Percentiles rank a stretch among this genome's conserved stretches.
Conservation (phyloP, 331 rosid species). For the Erythrophleum ivorense region DNA sequence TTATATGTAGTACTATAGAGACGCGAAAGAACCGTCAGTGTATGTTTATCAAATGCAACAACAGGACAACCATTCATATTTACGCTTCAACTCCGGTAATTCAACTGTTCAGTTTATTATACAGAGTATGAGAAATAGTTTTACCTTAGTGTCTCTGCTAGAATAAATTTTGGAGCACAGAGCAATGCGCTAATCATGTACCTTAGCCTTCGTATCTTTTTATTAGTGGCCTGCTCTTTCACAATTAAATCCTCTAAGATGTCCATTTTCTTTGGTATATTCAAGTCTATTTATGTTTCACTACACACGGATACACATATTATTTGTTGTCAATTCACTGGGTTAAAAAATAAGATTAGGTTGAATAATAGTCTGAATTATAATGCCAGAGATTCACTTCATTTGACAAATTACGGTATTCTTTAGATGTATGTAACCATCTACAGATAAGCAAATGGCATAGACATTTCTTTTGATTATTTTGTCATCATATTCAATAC, state of each 20-base stretch:
- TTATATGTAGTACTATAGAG: conserved; percentile 66
- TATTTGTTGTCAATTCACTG: no score
- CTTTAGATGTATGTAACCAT: no score
- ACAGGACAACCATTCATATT: conserved; percentile 95
- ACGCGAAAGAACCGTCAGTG: conserved; percentile 67
- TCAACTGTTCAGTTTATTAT: conserved; percentile 83
- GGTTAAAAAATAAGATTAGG: no score
- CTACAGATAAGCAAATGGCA: no score
- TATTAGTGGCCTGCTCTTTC: no score
- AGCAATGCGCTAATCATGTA: conserved; percentile 80
- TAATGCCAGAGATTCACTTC: no score
- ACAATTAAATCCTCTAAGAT: no score
- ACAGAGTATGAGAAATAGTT: conserved; percentile 66
- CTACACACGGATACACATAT: no score
- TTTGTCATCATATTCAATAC: not conserved
- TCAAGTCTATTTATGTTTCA: no score
- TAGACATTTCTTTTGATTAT: conserved; percentile 10
- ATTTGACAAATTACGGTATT: no score
- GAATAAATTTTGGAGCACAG: conserved; percentile 94
- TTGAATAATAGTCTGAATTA: no score
- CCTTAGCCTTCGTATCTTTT: not conserved
- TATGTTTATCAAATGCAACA: conserved; percentile 94
- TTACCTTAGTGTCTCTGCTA: conserved; percentile 95
- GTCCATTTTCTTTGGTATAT: no score
- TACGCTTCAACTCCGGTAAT: conserved; percentile 92